Evolutionary conservation across 805 yeast genomes (phyloP).

Genomic region (Isabelozyma gotoi): DNA sequence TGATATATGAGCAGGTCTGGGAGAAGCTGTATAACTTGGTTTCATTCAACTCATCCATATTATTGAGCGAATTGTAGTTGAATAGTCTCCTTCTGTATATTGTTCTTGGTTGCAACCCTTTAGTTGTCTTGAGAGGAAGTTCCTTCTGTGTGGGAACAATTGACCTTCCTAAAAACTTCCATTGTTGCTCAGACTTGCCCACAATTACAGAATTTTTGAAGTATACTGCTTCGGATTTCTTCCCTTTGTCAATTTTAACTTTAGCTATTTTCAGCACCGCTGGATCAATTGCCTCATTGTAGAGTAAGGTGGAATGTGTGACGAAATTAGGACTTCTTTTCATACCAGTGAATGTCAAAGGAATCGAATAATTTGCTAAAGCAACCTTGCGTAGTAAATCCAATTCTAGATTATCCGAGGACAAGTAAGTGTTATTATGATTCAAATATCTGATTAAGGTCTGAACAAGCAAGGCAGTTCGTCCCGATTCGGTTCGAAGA

Average conservation of each 20-base stretch:
- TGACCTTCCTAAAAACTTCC: constrained; percentile 36
- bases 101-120: constrained; percentile 19
- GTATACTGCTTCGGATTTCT: constrained; percentile 15
- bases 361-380: constrained; percentile 20
- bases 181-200: constrained; percentile 32
- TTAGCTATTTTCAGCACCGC: constrained; percentile 11
- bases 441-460: constrained; percentile 23
- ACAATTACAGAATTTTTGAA: constrained; percentile 17
- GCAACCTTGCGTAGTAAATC: constrained; percentile 19
- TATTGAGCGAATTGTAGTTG: constrained; percentile 15
- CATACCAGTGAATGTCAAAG: constrained; percentile 22
- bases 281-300: constrained; percentile 22
- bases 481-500: constrained; percentile 25
- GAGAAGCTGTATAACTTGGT: constrained; percentile 22
- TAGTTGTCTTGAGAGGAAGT: constrained; percentile 17
- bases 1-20: constrained; percentile 28
- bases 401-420: constrained; percentile 14
- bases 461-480: constrained; percentile 21
- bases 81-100: constrained; percentile 16
- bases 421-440: constrained; percentile 2
- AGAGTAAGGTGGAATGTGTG: constrained; percentile 19
- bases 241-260: constrained; percentile 11
- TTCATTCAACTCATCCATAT: constrained; percentile 16
- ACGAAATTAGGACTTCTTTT: constrained; percentile 27
- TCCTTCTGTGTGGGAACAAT: constrained; percentile 14